Percentiles rank a stretch among this genome's conserved stretches.
phyloP scores from a whole-genome alignment of 2,329 filamentous ascomycete genomes.

The Aureobasidium sp. region DNA sequence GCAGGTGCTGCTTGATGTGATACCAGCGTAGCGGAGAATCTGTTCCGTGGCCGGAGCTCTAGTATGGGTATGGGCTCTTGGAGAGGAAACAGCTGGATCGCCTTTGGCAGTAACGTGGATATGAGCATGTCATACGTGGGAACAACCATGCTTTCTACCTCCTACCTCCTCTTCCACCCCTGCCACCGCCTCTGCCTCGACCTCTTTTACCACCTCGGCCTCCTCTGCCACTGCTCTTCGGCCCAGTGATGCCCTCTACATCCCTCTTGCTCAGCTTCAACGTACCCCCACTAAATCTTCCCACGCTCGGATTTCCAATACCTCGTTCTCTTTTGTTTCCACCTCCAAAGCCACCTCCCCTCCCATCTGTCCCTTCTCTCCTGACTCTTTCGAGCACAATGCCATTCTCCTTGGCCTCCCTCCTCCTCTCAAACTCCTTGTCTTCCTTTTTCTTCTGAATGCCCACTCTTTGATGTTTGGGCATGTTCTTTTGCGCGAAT shows the following conservation, averaged over 20 bases:
- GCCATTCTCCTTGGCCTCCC: conserved; percentile 82
- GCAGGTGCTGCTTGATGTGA: neutral
- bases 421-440: conserved; percentile 64
- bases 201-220: conserved; percentile 15
- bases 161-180: conserved; percentile 3
- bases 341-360: conserved; percentile 18
- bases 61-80: neutral
- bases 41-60: neutral
- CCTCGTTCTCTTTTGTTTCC: conserved; percentile 46
- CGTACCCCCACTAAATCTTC: conserved; percentile 71
- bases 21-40: neutral
- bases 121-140: neutral
- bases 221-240: conserved; percentile 5
- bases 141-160: neutral
- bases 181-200: neutral
- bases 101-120: neutral
- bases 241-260: conserved; percentile 53
- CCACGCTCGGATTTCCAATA: conserved; percentile 71
- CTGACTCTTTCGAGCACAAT: conserved; percentile 68
- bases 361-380: conserved; percentile 28
- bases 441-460: conserved; percentile 61
- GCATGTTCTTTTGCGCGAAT: conserved; percentile 77
- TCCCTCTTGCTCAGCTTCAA: conserved; percentile 73
- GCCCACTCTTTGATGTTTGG: conserved; percentile 78
- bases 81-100: neutral